Percentiles rank a stretch among this genome's conserved stretches.
Evolutionary conservation across 768 basidiomycete genomes (phyloP).

Genomic region (Trametopsis cervina): DNA sequence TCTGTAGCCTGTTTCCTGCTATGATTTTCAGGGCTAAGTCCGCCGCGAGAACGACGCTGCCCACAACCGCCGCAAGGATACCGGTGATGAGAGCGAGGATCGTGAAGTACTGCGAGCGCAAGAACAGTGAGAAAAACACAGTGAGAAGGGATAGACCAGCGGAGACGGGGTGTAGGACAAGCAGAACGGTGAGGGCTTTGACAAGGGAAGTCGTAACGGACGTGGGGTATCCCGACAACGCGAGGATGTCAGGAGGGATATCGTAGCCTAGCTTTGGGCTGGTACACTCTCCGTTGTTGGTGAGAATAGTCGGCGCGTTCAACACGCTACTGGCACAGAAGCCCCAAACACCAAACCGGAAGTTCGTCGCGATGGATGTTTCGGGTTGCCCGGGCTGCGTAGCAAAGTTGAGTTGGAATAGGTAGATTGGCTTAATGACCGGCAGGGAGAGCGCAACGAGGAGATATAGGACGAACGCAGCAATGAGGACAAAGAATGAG

Average conservation of each 20-base stretch:
- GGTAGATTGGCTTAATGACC: slow-evolving; percentile 63
- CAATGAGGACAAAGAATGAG: slow-evolving; percentile 44
- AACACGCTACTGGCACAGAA: slow-evolving; percentile 49
- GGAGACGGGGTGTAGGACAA: slow-evolving; percentile 64
- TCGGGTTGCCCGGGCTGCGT: slow-evolving; percentile 28
- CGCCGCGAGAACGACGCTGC: slow-evolving; percentile 47
- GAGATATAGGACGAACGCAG: slow-evolving; percentile 65
- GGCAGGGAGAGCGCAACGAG: slow-evolving; percentile 71
- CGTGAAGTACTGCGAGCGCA: slow-evolving; percentile 46
- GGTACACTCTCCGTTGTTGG: slow-evolving; percentile 44
- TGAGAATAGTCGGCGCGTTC: slow-evolving; percentile 31
- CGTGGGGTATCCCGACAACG: slow-evolving; percentile 35
- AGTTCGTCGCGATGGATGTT: slow-evolving; percentile 48
- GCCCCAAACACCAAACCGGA: slow-evolving; percentile 82
- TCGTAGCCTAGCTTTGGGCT: slow-evolving; percentile 65
- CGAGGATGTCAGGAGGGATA: slow-evolving; percentile 35
- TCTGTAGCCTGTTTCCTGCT: slow-evolving; percentile 27
- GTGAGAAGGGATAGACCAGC: slow-evolving; percentile 52
- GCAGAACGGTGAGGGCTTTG: slow-evolving; percentile 37
- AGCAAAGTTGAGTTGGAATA: slow-evolving; percentile 40
- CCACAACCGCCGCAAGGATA: slow-evolving; percentile 50
- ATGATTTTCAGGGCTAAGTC: slow-evolving; percentile 58
- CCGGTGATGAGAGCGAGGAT: slow-evolving; percentile 53
- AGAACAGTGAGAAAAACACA: slow-evolving; percentile 48
- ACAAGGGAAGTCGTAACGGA: slow-evolving; percentile 40